A percentile compares a stretch with the other conserved stretches of the same genome.
phyloP scores from a whole-genome alignment of 1,284 basidiomycete species.

The Trichosporon sp. region DNA sequence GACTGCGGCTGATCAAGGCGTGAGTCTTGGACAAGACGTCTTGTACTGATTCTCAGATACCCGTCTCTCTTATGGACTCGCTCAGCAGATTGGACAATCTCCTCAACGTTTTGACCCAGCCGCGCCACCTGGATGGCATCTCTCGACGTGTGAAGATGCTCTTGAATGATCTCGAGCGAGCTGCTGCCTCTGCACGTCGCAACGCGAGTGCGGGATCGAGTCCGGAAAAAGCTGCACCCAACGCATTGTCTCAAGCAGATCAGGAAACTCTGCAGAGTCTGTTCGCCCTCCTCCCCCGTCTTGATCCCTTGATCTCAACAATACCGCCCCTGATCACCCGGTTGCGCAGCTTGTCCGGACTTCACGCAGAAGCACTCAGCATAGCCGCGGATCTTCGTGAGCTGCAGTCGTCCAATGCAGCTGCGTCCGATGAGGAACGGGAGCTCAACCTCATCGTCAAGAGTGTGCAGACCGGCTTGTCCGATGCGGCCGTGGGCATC shows the following conservation, averaged over 20 bases:
- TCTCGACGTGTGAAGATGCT: slow-evolving; percentile 88
- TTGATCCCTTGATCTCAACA: slow-evolving; percentile 81
- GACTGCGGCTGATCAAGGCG: background rate
- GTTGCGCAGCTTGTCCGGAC: slow-evolving; percentile 69
- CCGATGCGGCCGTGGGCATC: slow-evolving; percentile 65
- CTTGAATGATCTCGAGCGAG: slow-evolving; percentile 84
- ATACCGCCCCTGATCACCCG: slow-evolving; percentile 86
- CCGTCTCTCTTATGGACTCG: slow-evolving; percentile 55
- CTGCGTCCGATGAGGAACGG: slow-evolving; percentile 58
- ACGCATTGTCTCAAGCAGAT: slow-evolving; percentile 51
- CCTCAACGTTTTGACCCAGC: slow-evolving; percentile 82
- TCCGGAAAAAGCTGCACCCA: slow-evolving; percentile 16
- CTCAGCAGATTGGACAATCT: slow-evolving; percentile 70
- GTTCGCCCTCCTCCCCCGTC: slow-evolving; percentile 69
- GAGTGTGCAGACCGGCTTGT: slow-evolving; percentile 65
- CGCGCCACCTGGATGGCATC: slow-evolving; percentile 93
- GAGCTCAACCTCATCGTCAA: slow-evolving; percentile 65
- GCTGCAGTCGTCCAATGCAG: slow-evolving; percentile 67
- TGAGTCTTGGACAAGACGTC: background rate
- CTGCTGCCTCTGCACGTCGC: slow-evolving; percentile 54
- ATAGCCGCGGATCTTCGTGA: slow-evolving; percentile 58
- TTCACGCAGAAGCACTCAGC: slow-evolving; percentile 75
- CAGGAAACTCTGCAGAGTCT: slow-evolving; percentile 55
- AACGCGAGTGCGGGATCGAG: background rate
- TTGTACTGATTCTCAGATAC: slow-evolving; percentile 4